These are phyloP conservation scores for Paecilomyces dactylethromorphus DNA, from an alignment of 2,329 filamentous ascomycete genomes.

Conservation along the genomic window DNA sequence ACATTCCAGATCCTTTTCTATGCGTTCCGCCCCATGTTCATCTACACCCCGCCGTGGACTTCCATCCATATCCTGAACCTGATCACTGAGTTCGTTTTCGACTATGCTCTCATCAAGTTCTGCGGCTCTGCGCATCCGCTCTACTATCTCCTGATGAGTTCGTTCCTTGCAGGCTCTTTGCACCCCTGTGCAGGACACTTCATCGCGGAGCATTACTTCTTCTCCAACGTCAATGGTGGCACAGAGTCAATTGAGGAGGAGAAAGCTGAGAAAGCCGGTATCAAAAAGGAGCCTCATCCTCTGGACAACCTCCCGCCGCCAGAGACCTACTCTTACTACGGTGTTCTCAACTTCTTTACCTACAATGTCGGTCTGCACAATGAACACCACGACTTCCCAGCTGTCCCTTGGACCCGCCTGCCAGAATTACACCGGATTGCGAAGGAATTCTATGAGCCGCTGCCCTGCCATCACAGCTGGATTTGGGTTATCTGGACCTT, in stretches of 20 bases:
- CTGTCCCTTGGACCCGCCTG: slow-evolving; percentile 87
- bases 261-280: slow-evolving; percentile 19
- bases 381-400: slow-evolving; percentile 98
- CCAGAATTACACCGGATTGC: slow-evolving; percentile 72
- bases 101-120: slow-evolving; percentile 58
- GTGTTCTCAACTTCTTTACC: slow-evolving; percentile 80
- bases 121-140: slow-evolving; percentile 54
- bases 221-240: slow-evolving; percentile 32
- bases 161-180: slow-evolving; percentile 86
- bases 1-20: slow-evolving; percentile 99
- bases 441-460: slow-evolving; percentile 80
- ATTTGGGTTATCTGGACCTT: slow-evolving; percentile 91
- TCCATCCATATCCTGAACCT: slow-evolving; percentile 80
- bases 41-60: slow-evolving; percentile 85
- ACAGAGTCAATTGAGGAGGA: slow-evolving; percentile 49
- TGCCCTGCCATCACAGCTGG: slow-evolving; percentile 88
- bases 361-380: slow-evolving; percentile 99
- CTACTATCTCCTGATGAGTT: slow-evolving; percentile 78
- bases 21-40: slow-evolving; percentile 87
- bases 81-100: slow-evolving; percentile 67
- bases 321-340: slow-evolving; percentile 97
- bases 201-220: slow-evolving; percentile 95
- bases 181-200: slow-evolving; percentile 96
- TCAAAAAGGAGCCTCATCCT: slow-evolving; percentile 41
- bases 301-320: slow-evolving; percentile 63